phyloP scores from a whole-genome alignment of 371 early-diverging fungal genomes.

The Thermomucor indicae-seudaticae region DNA sequence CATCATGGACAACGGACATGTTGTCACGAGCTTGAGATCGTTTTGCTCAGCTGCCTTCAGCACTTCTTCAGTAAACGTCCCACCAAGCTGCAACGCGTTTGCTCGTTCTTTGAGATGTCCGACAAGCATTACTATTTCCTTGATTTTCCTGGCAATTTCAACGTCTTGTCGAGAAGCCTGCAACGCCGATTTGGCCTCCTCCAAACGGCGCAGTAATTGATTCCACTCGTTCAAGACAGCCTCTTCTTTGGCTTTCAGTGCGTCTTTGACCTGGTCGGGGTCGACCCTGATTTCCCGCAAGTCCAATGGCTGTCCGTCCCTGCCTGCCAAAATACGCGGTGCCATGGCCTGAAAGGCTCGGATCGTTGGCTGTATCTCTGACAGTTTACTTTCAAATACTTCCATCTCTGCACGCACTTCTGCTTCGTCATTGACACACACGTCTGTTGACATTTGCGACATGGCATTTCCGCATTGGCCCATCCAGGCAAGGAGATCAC shows the following conservation, averaged over 20 bases:
- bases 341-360: slow-evolving; percentile 37
- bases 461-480: slow-evolving; percentile 35
- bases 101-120: slow-evolving; percentile 42
- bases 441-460: slow-evolving; percentile 29
- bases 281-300: slow-evolving; percentile 23
- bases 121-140: slow-evolving; percentile 38
- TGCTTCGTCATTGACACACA: slow-evolving; percentile 32
- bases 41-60: slow-evolving; percentile 7
- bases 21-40: slow-evolving; percentile 22
- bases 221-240: slow-evolving; percentile 32
- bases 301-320: slow-evolving; percentile 21
- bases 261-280: slow-evolving; percentile 13
- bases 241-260: slow-evolving; percentile 23
- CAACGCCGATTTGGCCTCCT: slow-evolving; percentile 13
- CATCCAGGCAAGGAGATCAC: slow-evolving; percentile 42
- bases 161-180: slow-evolving; percentile 28
- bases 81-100: slow-evolving; percentile 25
- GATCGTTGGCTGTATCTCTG: slow-evolving; percentile 30
- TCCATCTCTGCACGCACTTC: slow-evolving; percentile 36
- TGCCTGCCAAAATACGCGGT: slow-evolving; percentile 21
- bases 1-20: slow-evolving; percentile 31
- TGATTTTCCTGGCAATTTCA: slow-evolving; percentile 42
- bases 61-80: slow-evolving; percentile 3
- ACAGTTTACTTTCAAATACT: slow-evolving; percentile 30
- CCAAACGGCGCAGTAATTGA: slow-evolving; percentile 24